These are phyloP conservation scores for Dendrostoma leiphaemia DNA, from an alignment of 2,329 filamentous ascomycete species.

Conservation along the genomic window DNA sequence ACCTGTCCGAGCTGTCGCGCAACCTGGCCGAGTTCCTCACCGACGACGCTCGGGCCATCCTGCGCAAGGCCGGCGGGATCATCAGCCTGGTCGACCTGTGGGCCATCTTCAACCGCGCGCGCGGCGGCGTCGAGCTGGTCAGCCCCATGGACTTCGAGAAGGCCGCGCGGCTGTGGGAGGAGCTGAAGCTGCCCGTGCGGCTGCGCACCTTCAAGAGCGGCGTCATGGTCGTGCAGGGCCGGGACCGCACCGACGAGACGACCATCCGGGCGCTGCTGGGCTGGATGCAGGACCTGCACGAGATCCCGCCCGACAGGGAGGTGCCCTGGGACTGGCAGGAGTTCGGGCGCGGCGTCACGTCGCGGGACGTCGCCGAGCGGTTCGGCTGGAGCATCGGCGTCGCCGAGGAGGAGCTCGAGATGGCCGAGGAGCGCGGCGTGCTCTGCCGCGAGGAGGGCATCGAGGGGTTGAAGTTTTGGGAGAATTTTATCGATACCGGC, in stretches of 20 bases:
- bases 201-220: constrained; percentile 89
- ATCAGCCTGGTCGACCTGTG: constrained; percentile 88
- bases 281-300: constrained; percentile 76
- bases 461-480: constrained; percentile 91
- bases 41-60: constrained; percentile 75
- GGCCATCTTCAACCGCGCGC: constrained; percentile 90
- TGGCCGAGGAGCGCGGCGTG: constrained; percentile 89
- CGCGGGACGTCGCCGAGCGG: constrained; percentile 80
- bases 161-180: constrained; percentile 85
- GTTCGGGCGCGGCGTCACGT: constrained; percentile 84
- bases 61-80: constrained; percentile 80
- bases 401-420: constrained; percentile 90
- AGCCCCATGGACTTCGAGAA: constrained; percentile 90
- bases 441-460: constrained; percentile 90
- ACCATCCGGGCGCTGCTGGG: constrained; percentile 73
- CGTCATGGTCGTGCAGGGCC: constrained; percentile 87
- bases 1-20: constrained; percentile 81
- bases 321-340: constrained; percentile 71
- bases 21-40: constrained; percentile 87
- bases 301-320: constrained; percentile 61
- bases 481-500: constrained; percentile 64
- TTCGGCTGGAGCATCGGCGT: constrained; percentile 99
- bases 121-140: constrained; percentile 91
- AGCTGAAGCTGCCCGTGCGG: constrained; percentile 79
- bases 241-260: constrained; percentile 86